Evolutionary conservation across 225 moss, liverwort and hornwort genomes (phyloP).

Genomic region (Sphagnum contortum): DNA sequence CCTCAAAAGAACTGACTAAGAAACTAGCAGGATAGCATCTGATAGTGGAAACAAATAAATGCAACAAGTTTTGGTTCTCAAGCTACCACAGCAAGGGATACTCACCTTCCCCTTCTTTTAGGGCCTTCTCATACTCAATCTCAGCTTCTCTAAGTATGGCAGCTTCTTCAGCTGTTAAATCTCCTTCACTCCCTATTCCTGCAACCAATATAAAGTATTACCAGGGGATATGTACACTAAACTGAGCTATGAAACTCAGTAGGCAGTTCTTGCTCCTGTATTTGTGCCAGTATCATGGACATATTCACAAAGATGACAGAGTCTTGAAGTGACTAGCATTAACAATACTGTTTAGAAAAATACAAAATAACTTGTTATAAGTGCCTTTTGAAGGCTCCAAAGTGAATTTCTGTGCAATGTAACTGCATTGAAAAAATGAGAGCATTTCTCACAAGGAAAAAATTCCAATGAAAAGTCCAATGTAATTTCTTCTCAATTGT

Average conservation of each 20-base stretch:
- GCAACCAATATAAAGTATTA: no score
- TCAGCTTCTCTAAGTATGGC: conserved; percentile 35
- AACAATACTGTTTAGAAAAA: neutral
- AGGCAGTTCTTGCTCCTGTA: no score
- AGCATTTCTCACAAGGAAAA: no score
- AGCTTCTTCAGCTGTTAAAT: conserved; percentile 31
- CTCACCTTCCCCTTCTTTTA: conserved; percentile 9
- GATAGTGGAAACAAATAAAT: neutral
- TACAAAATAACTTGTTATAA: no score
- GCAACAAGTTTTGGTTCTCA: neutral
- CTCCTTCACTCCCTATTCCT: conserved; percentile 26
- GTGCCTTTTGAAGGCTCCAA: no score
- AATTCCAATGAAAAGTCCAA: no score
- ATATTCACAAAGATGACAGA: conserved; percentile 1
- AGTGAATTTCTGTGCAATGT: no score
- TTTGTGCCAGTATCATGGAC: neutral
- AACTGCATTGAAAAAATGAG: no score
- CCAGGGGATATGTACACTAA: no score
- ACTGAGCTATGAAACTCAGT: no score
- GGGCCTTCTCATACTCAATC: conserved; percentile 29
- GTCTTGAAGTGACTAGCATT: neutral
- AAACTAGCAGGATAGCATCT: neutral
- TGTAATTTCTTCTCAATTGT: no score
- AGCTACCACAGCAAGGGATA: neutral
- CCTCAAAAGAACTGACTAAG: neutral